Percentiles rank a stretch among this genome's conserved stretches.
These are phyloP conservation scores for Crucihimalaya himalaica DNA, from an alignment of 345 rosid genomes.

Conservation along the genomic window DNA sequence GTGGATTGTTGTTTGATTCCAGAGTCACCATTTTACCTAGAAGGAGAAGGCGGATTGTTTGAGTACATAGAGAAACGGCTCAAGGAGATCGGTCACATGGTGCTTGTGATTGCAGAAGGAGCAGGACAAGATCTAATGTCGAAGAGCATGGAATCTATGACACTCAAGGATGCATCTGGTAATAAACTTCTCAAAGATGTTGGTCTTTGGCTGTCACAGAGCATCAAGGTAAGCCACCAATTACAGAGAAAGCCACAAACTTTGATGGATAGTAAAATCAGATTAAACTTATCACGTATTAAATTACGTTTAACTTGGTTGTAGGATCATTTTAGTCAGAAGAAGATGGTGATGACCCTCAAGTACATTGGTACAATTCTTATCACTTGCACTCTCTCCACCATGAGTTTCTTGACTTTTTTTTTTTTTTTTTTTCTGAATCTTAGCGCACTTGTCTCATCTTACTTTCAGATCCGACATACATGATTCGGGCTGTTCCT, in stretches of 20 bases:
- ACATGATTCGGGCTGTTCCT: no score
- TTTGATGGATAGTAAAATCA: not conserved
- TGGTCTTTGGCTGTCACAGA: slow-evolving; percentile 70
- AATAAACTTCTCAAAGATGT: slow-evolving; percentile 81
- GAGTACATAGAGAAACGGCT: slow-evolving; percentile 67
- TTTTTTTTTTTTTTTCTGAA: not conserved
- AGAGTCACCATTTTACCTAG: slow-evolving; percentile 77
- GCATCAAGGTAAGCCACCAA: slow-evolving; percentile 55
- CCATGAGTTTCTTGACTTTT: not conserved
- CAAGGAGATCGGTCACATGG: slow-evolving; percentile 82
- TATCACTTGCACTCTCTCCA: not conserved
- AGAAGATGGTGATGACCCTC: slow-evolving; percentile 69
- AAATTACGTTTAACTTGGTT: not conserved
- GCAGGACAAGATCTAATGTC: slow-evolving; percentile 77
- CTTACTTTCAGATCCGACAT: no score
- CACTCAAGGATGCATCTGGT: slow-evolving; percentile 71
- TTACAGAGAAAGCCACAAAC: not conserved
- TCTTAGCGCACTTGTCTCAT: not conserved
- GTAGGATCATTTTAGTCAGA: slow-evolving; percentile 62
- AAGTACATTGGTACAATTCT: slow-evolving; percentile 64
- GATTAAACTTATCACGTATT: not conserved
- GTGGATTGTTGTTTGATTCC: slow-evolving; percentile 92
- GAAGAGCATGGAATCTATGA: slow-evolving; percentile 50
- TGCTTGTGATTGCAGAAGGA: slow-evolving; percentile 81
- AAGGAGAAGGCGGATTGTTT: slow-evolving; percentile 75